Conservation (phyloP, 495 filamentous ascomycete genomes). For the Bathelium albidoporum region DNA sequence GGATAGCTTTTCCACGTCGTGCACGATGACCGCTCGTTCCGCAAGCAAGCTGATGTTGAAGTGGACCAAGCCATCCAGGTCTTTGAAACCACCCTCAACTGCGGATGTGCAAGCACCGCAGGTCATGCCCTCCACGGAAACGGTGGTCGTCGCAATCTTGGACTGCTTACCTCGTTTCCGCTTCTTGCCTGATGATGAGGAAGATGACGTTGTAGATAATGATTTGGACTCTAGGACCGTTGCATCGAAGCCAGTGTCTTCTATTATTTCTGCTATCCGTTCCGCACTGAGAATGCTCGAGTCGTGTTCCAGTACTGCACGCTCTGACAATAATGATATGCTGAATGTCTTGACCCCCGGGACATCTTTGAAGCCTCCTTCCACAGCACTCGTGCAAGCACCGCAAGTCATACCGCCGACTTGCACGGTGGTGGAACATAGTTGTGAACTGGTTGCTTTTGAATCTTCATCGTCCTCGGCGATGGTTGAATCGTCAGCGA, state of each 20-base stretch:
- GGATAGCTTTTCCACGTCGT: conserved; percentile 62
- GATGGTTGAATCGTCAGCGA: conserved; percentile 20
- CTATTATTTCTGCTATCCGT: conserved; percentile 58
- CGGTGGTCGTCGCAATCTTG: conserved; percentile 56
- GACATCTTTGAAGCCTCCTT: conserved; percentile 59
- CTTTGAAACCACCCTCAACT: conserved; percentile 71
- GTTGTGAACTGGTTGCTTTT: conserved; percentile 8
- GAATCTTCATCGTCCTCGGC: conserved; percentile 23
- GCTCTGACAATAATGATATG: conserved; percentile 47
- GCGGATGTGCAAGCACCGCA: conserved; percentile 93
- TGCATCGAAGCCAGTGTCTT: conserved; percentile 37
- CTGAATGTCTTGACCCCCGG: conserved; percentile 32
- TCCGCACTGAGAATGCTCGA: conserved; percentile 43
- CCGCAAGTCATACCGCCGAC: conserved; percentile 98
- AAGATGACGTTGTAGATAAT: neutral
- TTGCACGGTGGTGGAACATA: conserved; percentile 68
- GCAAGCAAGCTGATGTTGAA: conserved; percentile 92
- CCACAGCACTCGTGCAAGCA: conserved; percentile 84
- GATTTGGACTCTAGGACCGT: conserved; percentile 30
- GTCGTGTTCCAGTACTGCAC: conserved; percentile 44
- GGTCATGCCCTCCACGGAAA: conserved; percentile 89
- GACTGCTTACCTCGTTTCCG: conserved; percentile 12
- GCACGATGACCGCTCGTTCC: conserved; percentile 80
- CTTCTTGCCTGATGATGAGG: conserved; percentile 10
- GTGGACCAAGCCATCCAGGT: conserved; percentile 63